These are phyloP conservation scores for Multifurca ochricompacta DNA, from an alignment of 768 basidiomycete species.

Conservation along the genomic window DNA sequence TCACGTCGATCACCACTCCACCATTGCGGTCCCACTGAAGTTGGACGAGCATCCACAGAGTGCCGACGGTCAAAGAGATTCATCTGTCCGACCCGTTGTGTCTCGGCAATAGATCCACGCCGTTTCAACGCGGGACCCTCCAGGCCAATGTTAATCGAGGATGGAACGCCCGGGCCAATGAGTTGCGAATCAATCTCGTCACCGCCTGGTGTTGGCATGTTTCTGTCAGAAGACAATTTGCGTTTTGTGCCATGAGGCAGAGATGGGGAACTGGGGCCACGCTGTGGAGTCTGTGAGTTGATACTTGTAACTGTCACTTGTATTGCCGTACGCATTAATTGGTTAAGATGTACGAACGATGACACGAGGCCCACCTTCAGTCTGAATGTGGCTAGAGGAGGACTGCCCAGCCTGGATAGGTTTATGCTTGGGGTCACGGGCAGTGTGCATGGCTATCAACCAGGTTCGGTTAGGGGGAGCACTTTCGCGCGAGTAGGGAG, in stretches of 20 bases:
- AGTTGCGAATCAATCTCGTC: slow-evolving; percentile 64
- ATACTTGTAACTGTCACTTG: slow-evolving; percentile 36
- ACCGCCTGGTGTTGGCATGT: slow-evolving; percentile 40
- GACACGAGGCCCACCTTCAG: slow-evolving; percentile 20
- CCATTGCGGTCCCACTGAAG: slow-evolving; percentile 36
- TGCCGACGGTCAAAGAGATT: slow-evolving; percentile 72
- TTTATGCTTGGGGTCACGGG: slow-evolving; percentile 18
- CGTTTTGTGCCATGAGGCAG: slow-evolving; percentile 62
- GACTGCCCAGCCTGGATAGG: slow-evolving; percentile 12
- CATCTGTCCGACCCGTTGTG: slow-evolving; percentile 65
- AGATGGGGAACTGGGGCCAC: slow-evolving; percentile 20
- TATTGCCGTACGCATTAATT: slow-evolving; percentile 12
- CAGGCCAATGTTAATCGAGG: slow-evolving; percentile 46
- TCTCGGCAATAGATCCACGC: slow-evolving; percentile 76
- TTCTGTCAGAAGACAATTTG: slow-evolving; percentile 71
- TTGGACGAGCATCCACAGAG: slow-evolving; percentile 58
- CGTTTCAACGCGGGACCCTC: slow-evolving; percentile 74
- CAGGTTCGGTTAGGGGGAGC: not conserved
- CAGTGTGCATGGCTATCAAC: slow-evolving; percentile 12
- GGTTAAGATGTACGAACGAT: slow-evolving; percentile 15
- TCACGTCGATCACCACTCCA: slow-evolving; percentile 66
- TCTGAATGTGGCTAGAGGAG: slow-evolving; percentile 11
- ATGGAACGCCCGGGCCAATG: slow-evolving; percentile 59
- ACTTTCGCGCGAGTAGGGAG: not conserved
- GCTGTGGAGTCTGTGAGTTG: slow-evolving; percentile 20